Evolutionary conservation across 148 eudicot genomes (phyloP).

Genomic region (Chenopodium quinoa): DNA sequence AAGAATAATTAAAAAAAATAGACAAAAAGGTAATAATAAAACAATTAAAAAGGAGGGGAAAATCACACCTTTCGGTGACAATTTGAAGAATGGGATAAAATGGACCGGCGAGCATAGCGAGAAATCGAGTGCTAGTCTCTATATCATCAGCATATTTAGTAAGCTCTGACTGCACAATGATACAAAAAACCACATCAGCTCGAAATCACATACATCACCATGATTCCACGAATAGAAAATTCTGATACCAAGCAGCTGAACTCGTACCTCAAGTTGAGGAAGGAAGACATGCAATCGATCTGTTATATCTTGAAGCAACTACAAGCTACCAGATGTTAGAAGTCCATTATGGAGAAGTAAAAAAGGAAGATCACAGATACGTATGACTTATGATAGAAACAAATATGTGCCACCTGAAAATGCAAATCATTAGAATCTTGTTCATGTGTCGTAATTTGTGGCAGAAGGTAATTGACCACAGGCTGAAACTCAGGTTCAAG

Average conservation of each 20-base stretch:
- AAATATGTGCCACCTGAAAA: constrained; percentile 60
- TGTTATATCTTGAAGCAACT: constrained; percentile 87
- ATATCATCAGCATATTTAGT: constrained; percentile 57
- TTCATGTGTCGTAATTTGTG: constrained; percentile 60
- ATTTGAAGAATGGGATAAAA: constrained; percentile 68
- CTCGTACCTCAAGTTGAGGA: constrained; percentile 77
- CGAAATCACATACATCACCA: background rate
- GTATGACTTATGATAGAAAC: constrained; percentile 13
- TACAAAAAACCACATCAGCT: constrained; percentile 17
- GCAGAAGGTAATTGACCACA: constrained; percentile 61
- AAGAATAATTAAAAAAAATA: background rate
- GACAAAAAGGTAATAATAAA: constrained; percentile 9
- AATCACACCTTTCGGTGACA: constrained; percentile 49
- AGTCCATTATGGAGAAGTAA: constrained; percentile 12
- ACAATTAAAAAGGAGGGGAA: no score
- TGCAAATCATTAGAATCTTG: constrained; percentile 60
- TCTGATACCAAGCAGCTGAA: constrained; percentile 12
- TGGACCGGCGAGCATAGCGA: constrained; percentile 85
- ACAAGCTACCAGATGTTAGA: constrained; percentile 43
- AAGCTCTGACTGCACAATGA: constrained; percentile 62
- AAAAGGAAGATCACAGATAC: constrained; percentile 17
- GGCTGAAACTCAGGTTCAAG: constrained; percentile 87
- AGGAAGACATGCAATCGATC: constrained; percentile 56
- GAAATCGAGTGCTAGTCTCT: constrained; percentile 58
- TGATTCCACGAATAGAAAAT: background rate